These are phyloP conservation scores for Lonicera japonica DNA, from an alignment of 129 eudicot genomes.

Conservation along the genomic window DNA sequence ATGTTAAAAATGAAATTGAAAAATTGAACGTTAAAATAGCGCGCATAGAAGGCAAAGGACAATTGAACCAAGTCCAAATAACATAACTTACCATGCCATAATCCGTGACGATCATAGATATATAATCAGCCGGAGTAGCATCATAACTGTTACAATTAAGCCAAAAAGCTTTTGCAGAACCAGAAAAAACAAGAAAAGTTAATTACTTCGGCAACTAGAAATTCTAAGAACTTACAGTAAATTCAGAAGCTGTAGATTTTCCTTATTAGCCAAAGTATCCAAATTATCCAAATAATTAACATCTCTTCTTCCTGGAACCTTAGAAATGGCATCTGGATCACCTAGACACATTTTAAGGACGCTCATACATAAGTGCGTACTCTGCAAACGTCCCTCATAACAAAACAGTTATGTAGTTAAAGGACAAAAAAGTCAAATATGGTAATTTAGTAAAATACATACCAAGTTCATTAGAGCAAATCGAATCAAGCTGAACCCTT, in stretches of 20 bases:
- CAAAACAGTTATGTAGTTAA: too few species aligned
- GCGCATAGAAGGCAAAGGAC: too few species aligned
- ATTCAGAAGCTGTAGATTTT: conserved; percentile 65
- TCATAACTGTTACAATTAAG: conserved; percentile 51
- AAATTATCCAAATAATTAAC: conserved; percentile 40
- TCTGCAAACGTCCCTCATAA: too few species aligned
- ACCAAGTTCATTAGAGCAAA: conserved; percentile 92
- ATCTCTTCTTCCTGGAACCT: conserved; percentile 56
- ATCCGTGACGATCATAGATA: conserved; percentile 80
- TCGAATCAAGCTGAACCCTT: conserved; percentile 89
- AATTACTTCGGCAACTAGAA: conserved; percentile 8
- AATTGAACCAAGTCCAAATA: too few species aligned
- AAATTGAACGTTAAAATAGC: neutral
- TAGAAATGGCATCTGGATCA: conserved; percentile 70
- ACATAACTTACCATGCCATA: conserved; percentile 75
- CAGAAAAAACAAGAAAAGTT: neutral
- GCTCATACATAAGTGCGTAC: neutral
- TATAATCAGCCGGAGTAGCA: conserved; percentile 81
- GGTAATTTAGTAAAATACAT: conserved; percentile 9
- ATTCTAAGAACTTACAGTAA: conserved; percentile 47
- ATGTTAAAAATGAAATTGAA: neutral
- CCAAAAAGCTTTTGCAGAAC: too few species aligned
- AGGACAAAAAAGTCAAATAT: too few species aligned
- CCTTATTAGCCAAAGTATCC: conserved; percentile 40
- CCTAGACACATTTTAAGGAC: conserved; percentile 33